These are phyloP conservation scores for Galerina marginata DNA, from an alignment of 768 basidiomycete genomes.

Conservation along the genomic window DNA sequence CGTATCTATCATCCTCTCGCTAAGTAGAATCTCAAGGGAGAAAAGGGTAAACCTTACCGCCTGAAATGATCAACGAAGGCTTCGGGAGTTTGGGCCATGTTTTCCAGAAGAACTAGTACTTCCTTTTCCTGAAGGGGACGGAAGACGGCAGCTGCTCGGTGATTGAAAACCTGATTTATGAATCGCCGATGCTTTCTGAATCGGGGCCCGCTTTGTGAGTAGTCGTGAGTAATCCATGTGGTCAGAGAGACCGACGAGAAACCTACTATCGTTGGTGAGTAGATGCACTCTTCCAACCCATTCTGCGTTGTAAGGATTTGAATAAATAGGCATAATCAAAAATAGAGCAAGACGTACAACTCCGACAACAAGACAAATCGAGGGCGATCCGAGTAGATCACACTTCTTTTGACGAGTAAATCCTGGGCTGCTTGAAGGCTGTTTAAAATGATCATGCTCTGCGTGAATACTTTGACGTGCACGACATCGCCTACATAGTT, in stretches of 20 bases:
- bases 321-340: neutral
- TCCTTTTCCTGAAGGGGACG: slow-evolving; percentile 50
- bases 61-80: slow-evolving; percentile 48
- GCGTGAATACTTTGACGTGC: slow-evolving; percentile 46
- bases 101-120: slow-evolving; percentile 45
- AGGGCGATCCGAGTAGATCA: slow-evolving; percentile 60
- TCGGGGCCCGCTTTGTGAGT: slow-evolving; percentile 47
- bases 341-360: slow-evolving; percentile 38
- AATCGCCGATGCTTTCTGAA: slow-evolving; percentile 59
- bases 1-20: slow-evolving; percentile 36
- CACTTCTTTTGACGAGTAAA: slow-evolving; percentile 57
- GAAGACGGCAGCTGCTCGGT: slow-evolving; percentile 42
- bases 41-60: slow-evolving; percentile 31
- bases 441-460: slow-evolving; percentile 56
- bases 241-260: slow-evolving; percentile 8
- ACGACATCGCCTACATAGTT: slow-evolving; percentile 48
- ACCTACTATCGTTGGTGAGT: slow-evolving; percentile 54
- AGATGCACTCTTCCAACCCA: slow-evolving; percentile 54
- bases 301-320: slow-evolving; percentile 33
- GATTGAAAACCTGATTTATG: slow-evolving; percentile 55
- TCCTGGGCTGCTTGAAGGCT: slow-evolving; percentile 48
- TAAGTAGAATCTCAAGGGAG: neutral
- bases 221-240: slow-evolving; percentile 5
- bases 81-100: slow-evolving; percentile 43
- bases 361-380: slow-evolving; percentile 53